These are phyloP conservation scores for Polyporus tsugae DNA, from an alignment of 1,284 basidiomycete genomes.

Conservation along the genomic window DNA sequence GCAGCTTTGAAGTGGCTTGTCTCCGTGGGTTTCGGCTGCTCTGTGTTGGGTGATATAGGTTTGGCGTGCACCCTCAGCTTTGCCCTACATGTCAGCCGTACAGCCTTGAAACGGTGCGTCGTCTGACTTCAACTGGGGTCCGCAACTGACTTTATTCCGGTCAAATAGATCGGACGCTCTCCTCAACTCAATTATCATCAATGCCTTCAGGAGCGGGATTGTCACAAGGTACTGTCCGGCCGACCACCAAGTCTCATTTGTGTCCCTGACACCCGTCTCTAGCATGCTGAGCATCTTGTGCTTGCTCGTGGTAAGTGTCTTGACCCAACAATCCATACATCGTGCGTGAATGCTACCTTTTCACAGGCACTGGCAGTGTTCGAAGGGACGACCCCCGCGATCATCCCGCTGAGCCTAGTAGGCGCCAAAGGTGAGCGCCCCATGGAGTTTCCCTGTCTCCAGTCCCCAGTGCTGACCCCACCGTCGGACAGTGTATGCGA, in stretches of 20 bases:
- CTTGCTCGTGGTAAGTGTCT: not conserved
- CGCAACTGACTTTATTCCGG: not conserved
- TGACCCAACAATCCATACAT: not conserved
- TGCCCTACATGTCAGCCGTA: not conserved
- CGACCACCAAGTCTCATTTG: not conserved
- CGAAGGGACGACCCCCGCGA: not conserved
- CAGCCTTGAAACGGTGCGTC: not conserved
- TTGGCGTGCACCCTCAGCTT: not conserved
- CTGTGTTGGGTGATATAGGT: not conserved
- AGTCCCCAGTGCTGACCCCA: not conserved
- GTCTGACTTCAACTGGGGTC: too few relatives aligned
- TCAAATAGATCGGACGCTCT: not conserved
- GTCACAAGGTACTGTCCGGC: not conserved
- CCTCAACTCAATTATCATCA: conserved; percentile 2
- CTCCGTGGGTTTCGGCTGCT: not conserved
- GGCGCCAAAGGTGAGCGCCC: not conserved
- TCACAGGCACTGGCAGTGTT: conserved; percentile 3
- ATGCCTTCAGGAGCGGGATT: not conserved
- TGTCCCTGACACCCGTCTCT: too few relatives aligned
- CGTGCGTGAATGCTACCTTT: not conserved
- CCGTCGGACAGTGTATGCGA: not conserved
- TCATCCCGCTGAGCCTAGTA: not conserved
- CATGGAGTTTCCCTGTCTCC: not conserved
- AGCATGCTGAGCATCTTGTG: not conserved
- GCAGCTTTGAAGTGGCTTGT: not conserved